Percentiles rank a stretch among this genome's conserved stretches.
Conservation (phyloP, 371 early-diverging fungal genomes). For the Cladochytrium tenue region DNA sequence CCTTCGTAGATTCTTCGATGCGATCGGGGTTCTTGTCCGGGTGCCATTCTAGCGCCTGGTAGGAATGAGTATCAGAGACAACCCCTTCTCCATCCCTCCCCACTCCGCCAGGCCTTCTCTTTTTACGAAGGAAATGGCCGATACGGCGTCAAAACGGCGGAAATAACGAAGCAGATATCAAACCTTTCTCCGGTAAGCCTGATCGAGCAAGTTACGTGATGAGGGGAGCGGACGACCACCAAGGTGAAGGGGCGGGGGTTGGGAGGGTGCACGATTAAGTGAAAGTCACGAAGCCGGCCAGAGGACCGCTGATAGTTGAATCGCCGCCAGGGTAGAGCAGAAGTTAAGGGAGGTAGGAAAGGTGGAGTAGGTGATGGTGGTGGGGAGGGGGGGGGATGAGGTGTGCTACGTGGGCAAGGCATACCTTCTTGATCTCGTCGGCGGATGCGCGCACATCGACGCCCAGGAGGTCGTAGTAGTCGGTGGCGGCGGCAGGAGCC, state of each 20-base stretch:
- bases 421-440: not conserved
- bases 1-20: slow-evolving; percentile 79
- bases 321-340: not conserved
- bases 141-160: not conserved
- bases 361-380: not conserved
- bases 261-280: not conserved
- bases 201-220: not conserved
- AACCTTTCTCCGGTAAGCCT: not conserved
- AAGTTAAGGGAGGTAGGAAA: not conserved
- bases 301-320: too few species aligned
- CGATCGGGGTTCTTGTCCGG: slow-evolving; percentile 90
- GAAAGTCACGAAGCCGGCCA: not conserved
- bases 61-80: not conserved
- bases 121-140: not conserved
- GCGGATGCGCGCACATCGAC: not conserved
- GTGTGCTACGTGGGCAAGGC: not conserved
- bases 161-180: not conserved
- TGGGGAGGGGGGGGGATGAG: not conserved
- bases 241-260: not conserved
- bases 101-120: not conserved
- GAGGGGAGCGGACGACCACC: not conserved
- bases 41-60: slow-evolving; percentile 78
- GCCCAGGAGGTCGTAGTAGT: not conserved
- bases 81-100: not conserved
- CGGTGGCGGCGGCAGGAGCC: not conserved